Base-by-base conservation (phyloP, 352 stramenopile species). In the Phytophthora sp. region DNA sequence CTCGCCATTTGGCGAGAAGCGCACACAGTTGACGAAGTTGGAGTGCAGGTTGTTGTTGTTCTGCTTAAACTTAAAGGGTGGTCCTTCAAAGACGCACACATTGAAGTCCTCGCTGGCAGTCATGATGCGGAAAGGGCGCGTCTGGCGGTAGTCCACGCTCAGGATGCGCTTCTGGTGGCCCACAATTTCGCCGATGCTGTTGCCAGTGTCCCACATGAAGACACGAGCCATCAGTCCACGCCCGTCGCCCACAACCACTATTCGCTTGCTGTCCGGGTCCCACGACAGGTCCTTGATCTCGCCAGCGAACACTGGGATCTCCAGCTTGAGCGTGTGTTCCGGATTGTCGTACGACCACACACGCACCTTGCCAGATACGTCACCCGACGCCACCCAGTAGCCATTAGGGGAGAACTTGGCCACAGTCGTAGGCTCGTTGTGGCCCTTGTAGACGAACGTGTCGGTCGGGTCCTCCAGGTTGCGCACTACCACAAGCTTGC, bases 161-260 rank as follows among this genome's bases (percentile, higher is more conserved):
- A 95, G 74, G 27, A 97, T 98, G 56, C 91, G 88, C 79, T 99
- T 98, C 47, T 91, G 79, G 82, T 99, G 96, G 44, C 94, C 92
- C 26, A 92, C 84, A 65, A 99, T 94, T 69, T 98, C 91, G 30
- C 97, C 97, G 27, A 98, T 84, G 49, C 76, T 97, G 69, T 98
- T 98, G 52, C 96, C 97, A 2, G 95, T 98, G 76, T 99, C 97
- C 95, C 96, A 99, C 81, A 97, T 96, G 75, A 99, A 98, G 53
- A 95, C 85, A 31, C 85, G 85, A 21, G 84, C 82, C 78, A 92
- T 89, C 24, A 93, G 47, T 13, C 80, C 70, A 45, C 91, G 83
- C 4, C 90, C 90, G 46, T 97, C 88, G 36, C 92, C 92, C 20
- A 96, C 89, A 7, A 86, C 90, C 20, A 96, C 86, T 55, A 99